Evolutionary conservation across 768 basidiomycete genomes (phyloP).

Genomic region (Boletus bicolor): DNA sequence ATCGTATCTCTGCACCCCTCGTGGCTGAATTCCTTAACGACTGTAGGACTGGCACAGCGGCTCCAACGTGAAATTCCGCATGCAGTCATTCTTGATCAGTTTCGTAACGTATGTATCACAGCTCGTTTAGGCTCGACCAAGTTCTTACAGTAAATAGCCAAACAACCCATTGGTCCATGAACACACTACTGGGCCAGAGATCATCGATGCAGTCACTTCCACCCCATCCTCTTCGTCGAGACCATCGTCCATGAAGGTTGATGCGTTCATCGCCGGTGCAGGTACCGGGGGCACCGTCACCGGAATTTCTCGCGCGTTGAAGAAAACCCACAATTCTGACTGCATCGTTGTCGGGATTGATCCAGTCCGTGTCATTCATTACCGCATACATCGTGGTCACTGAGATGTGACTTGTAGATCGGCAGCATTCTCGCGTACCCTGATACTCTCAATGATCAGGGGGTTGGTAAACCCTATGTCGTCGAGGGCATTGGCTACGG

Average conservation of each 20-base stretch:
- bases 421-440: slow-evolving; percentile 87
- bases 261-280: slow-evolving; percentile 79
- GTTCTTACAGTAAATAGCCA: slow-evolving; percentile 35
- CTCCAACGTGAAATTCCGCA: slow-evolving; percentile 76
- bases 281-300: slow-evolving; percentile 96
- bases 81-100: slow-evolving; percentile 93
- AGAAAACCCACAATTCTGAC: slow-evolving; percentile 70
- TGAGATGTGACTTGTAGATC: slow-evolving; percentile 43
- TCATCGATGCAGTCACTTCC: slow-evolving; percentile 70
- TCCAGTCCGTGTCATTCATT: slow-evolving; percentile 55
- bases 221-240: slow-evolving; percentile 56
- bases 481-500: slow-evolving; percentile 99
- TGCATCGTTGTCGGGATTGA: slow-evolving; percentile 84
- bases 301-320: slow-evolving; percentile 78
- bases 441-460: slow-evolving; percentile 52
- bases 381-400: neutral
- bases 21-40: slow-evolving; percentile 88
- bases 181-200: slow-evolving; percentile 86
- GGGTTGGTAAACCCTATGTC: slow-evolving; percentile 53
- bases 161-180: slow-evolving; percentile 94
- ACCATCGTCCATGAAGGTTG: slow-evolving; percentile 72
- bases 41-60: slow-evolving; percentile 77
- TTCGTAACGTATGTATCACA: slow-evolving; percentile 56
- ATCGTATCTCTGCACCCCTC: slow-evolving; percentile 40
- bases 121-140: neutral